Percentiles rank a stretch among this genome's conserved stretches.
Conservation (phyloP, 495 filamentous ascomycete species). For the Penicillium subrubescens region DNA sequence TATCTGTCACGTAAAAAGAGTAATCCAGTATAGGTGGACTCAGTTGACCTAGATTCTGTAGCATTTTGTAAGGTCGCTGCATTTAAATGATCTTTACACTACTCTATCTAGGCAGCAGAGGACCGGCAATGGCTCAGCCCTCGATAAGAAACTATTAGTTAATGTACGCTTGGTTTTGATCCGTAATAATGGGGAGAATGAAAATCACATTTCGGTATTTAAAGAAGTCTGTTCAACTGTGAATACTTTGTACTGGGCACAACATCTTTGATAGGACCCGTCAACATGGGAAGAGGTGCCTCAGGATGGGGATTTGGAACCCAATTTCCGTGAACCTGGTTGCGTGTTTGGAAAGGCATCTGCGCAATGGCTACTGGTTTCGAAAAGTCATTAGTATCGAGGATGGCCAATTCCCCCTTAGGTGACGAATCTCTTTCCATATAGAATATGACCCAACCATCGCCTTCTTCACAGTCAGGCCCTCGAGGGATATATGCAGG, state of each 20-base stretch:
- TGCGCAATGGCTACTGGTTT: background rate
- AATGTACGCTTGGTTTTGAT: background rate
- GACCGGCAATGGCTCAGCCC: background rate
- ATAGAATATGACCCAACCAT: background rate
- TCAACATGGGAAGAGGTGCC: background rate
- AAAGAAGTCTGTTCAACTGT: background rate
- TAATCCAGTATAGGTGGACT: no score
- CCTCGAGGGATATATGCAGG: background rate
- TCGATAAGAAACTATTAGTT: background rate
- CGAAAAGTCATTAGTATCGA: background rate
- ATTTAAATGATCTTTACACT: background rate
- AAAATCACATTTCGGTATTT: background rate
- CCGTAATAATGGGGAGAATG: background rate
- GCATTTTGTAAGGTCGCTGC: background rate
- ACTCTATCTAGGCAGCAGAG: background rate
- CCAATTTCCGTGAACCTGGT: background rate
- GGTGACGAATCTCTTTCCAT: background rate
- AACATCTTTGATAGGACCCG: background rate
- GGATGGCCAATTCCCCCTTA: background rate
- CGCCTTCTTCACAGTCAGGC: background rate
- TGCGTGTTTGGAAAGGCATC: background rate
- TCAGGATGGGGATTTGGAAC: background rate
- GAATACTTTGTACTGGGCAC: background rate
- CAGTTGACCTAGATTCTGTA: background rate
- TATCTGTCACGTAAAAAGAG: background rate